Conservation (phyloP, 805 yeast genomes). For the Candida sanyiensis region DNA sequence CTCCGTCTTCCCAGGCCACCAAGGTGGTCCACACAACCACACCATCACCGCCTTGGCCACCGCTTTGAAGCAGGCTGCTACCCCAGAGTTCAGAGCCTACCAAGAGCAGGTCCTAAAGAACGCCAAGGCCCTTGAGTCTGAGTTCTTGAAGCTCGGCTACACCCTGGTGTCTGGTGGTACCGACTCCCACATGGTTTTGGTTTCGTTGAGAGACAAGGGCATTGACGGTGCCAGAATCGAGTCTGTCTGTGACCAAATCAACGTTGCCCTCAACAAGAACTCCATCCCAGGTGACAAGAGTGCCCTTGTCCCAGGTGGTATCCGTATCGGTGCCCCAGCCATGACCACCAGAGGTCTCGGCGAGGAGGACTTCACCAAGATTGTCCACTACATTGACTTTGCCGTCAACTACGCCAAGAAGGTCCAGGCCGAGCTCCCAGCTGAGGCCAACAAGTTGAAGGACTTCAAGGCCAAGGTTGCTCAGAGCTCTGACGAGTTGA, state of each 20-base stretch:
- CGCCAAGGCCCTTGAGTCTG: conserved; percentile 70
- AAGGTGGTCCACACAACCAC: conserved; percentile 99
- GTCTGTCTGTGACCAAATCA: conserved; percentile 78
- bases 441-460: conserved; percentile 90
- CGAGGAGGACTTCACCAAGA: conserved; percentile 69
- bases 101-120: conserved; percentile 79
- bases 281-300: conserved; percentile 95
- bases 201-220: conserved; percentile 66
- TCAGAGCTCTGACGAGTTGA: conserved; percentile 65
- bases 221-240: conserved; percentile 97
- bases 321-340: conserved; percentile 97
- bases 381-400: conserved; percentile 71
- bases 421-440: conserved; percentile 75
- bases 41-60: conserved; percentile 95
- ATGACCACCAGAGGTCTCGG: conserved; percentile 96
- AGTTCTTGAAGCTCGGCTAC: conserved; percentile 58
- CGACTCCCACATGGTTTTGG: conserved; percentile 86
- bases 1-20: conserved; percentile 98
- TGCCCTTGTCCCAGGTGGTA: conserved; percentile 93
- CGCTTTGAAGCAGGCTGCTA: conserved; percentile 85
- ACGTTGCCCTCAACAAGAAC: conserved; percentile 94
- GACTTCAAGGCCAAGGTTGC: conserved; percentile 86
- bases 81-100: conserved; percentile 84
- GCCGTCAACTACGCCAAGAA: conserved; percentile 57
- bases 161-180: conserved; percentile 88